Evolutionary conservation across 2,329 filamentous ascomycete species (phyloP), one percentile per base, ranked within the genome.

Genomic region (Ophiostoma novo-ulmi): DNA sequence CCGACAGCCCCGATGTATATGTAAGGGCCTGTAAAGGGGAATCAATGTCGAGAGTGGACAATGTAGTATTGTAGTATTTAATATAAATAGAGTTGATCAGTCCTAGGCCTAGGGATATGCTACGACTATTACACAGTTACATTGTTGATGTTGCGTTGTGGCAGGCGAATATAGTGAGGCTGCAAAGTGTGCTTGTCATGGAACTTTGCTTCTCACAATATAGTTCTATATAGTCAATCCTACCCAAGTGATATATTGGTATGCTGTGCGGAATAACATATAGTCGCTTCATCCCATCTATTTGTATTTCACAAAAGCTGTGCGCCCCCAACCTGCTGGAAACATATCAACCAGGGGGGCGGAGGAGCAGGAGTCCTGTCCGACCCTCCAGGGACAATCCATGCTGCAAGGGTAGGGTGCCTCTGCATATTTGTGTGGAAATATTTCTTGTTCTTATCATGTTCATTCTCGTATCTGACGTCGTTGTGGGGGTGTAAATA

Each of bases 21-120:
- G 52, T 31, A 58, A 58, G 52, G 52, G 52, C 22, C 52, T 22
- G 52, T n/a, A 58, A 58, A 58, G 26, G n/a, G 52, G 52, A 58
- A 58, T 58, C 26, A 5, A 58, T 22, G 52, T 58, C 6, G 5
- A 22, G 26, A 26, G 22, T 14, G 22, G 52, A n/a, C 52, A 58
- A 58, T 48, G 44, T 48, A 5, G 44, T 48, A 48, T n/a, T 48
- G 31, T 48, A 20, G 4, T 48, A 8, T 44, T 4, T 14, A 44
- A 44, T 58, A 22, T 58, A 13, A 58, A 58, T 58, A 58, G 22
- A 58, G 52, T 58, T 58, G 44, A n/a, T 20, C n/a, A 48, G 41
- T 13, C 41, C 13, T 44, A 31, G 26, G 26, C 26, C 26, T 2
- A 31, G 31, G 31, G 31, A 31, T 44, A 44, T 17, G 41, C 13